Conservation (phyloP, 2,329 filamentous ascomycete species). For the Colletotrichum simmondsii region DNA sequence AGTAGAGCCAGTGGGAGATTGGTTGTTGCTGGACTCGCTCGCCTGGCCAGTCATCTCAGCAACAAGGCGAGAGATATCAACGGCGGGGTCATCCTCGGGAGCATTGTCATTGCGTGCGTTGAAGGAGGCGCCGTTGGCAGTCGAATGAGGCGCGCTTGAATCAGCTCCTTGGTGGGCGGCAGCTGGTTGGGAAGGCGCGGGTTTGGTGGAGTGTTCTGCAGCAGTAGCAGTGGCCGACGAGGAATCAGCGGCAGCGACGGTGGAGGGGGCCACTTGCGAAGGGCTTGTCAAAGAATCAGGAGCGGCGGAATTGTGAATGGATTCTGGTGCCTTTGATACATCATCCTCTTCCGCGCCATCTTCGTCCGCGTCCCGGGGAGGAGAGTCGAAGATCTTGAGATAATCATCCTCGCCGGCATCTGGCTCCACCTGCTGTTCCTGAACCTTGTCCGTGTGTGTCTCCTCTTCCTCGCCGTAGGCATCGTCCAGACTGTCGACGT, state of each 20-base stretch:
- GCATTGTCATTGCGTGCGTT: constrained; percentile 41
- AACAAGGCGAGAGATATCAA: constrained; percentile 54
- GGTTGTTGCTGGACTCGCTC: constrained; percentile 39
- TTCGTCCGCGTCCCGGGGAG: constrained; percentile 50
- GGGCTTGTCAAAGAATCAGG: constrained; percentile 50
- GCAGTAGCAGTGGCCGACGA: constrained; percentile 40
- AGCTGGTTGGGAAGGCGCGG: constrained; percentile 34
- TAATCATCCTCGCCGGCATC: constrained; percentile 57
- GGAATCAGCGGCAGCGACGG: constrained; percentile 45
- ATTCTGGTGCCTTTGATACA: constrained; percentile 59
- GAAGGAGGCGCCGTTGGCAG: constrained; percentile 38
- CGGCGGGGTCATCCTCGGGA: constrained; percentile 43
- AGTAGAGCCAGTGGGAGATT: constrained; percentile 10
- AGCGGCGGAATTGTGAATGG: constrained; percentile 52
- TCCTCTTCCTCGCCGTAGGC: constrained; percentile 55
- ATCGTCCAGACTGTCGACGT: constrained; percentile 58
- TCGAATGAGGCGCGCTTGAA: constrained; percentile 37
- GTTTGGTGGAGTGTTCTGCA: constrained; percentile 26
- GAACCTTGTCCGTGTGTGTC: constrained; percentile 42
- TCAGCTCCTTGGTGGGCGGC: constrained; percentile 42
- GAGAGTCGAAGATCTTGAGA: constrained; percentile 63
- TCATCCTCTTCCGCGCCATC: constrained; percentile 44
- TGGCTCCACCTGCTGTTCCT: constrained; percentile 40
- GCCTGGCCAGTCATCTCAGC: constrained; percentile 52
- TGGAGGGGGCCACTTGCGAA: constrained; percentile 43